Evolutionary conservation across 768 basidiomycete species (phyloP), one percentile per base, ranked within the genome.

Genomic region (Kwoniella botswanensis): DNA sequence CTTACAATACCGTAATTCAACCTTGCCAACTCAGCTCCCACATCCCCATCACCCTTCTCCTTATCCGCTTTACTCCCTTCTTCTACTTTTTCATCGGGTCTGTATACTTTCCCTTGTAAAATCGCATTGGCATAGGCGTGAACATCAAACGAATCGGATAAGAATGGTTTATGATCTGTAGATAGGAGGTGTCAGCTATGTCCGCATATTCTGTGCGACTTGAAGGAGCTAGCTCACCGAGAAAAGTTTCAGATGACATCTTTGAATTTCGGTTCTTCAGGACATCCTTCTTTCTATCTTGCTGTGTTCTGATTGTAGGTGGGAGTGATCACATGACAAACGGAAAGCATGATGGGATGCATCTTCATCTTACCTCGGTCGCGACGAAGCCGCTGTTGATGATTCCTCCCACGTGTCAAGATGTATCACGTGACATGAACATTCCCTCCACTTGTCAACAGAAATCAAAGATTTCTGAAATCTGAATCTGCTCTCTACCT

Each of bases 61-160:
- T 73, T 64, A 21, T 54, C 41, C 17, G 35, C 35, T 42, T 24
- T 62, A 17, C 60, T 68, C 13, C 58, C 55, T 59, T 35, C 44
- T 22, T 88, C 87, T 5, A 88, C 87, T 61, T 90, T 88, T 26
- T 88, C 86, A 68, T 83, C 85, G 62, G 87, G 83, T 13, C 89
- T 88, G 80, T 95, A 93, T 0, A 89, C 81, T 74, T 94, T 91
- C 26, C 93, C 92, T 4, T 94, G 91, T 24, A 98, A 87, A 65
- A 96, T 88, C 17, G 93, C 90, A 82, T 94, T 94, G 2, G 95
- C 95, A 81, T 95, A 97, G 53, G 92, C 91, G 78, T 92, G 91
- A 17, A 93, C 87, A 81, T 96, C 91, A 82, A 98, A 98, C 43
- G 89, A 86, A 2, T 89, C 82, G 53, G 85, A 86, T 35, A 92